Base-by-base conservation (phyloP, 768 basidiomycete genomes). In the Boletus rubroflammeus region DNA sequence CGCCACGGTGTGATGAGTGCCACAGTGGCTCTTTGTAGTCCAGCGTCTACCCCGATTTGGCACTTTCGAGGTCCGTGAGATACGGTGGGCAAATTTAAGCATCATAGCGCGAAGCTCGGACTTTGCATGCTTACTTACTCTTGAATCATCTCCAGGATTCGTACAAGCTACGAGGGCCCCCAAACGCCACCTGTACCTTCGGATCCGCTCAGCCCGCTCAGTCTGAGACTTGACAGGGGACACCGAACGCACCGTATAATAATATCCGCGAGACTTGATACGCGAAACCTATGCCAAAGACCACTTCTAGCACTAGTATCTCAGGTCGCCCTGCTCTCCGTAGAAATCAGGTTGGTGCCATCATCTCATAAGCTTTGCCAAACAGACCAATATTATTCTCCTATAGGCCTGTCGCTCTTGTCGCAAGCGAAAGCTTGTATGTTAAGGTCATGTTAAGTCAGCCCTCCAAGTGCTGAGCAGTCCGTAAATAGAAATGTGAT, bases 371-470 rank as follows among this genome's bases (percentile, higher is more conserved):
- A 35, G 28, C 48, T 52, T 54, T 51, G 56, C 49, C 34, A 36
- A 42, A 48, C n/a, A 47, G 23, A 43, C 48, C 44, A 47, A n/a
- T n/a, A n/a, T n/a, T 21, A 14, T 41, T 28, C 15, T 25, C 32
- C 44, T 38, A 39, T 56, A 90, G 88, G 88, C 89, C 45, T 91
- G 88, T 72, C 81, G 85, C 28, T 82, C 88, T 43, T 93, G 90
- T 73, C 84, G 90, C 58, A 90, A 84, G 70, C 77, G 88, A 69
- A 93, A 93, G 71, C 80, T 93, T 62, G 90, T 91, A 72, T 55
- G 85, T 74, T 42, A 29, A 7, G 5, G 9, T 54, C 43, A 26
- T 34, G 25, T 51, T 21, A 19, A 9, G n/a, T 55, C 6, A 26
- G 5, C 39, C 39, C 31, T 28, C 51, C 42, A 25, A 53, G 34